These are phyloP conservation scores for Sporothrix inflata DNA, from an alignment of 2,329 filamentous ascomycete species.

Conservation along the genomic window DNA sequence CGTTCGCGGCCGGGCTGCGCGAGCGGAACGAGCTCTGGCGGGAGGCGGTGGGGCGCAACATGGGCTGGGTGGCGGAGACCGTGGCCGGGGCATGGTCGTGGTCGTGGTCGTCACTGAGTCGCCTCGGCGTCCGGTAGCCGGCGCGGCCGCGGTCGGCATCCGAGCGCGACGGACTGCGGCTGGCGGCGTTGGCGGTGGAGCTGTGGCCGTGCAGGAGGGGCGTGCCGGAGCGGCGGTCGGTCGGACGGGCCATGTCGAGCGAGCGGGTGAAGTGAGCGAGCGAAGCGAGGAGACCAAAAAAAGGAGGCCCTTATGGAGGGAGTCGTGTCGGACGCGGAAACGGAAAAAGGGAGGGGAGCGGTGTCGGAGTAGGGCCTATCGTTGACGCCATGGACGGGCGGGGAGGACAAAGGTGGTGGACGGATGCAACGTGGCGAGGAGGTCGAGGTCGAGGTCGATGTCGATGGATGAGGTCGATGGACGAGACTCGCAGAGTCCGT, in stretches of 20 bases:
- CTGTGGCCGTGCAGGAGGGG: conserved; percentile 21
- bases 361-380: neutral
- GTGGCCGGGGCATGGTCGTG: neutral
- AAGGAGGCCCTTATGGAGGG: neutral
- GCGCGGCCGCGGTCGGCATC: conserved; percentile 29
- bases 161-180: neutral
- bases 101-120: neutral
- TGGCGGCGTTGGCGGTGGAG: neutral
- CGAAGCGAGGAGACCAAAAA: neutral
- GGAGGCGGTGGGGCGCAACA: conserved; percentile 35
- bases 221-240: conserved; percentile 22
- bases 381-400: conserved; percentile 18
- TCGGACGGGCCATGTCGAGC: conserved; percentile 11
- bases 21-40: conserved; percentile 74
- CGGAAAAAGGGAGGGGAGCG: no score
- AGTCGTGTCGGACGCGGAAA: neutral
- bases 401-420: neutral
- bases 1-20: conserved; percentile 68
- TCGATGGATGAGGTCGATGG: neutral
- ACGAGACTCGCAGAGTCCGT: neutral
- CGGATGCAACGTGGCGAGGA: neutral
- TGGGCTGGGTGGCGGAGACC: neutral
- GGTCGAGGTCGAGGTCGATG: neutral
- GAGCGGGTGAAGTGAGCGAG: neutral
- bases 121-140: conserved; percentile 20